These are phyloP conservation scores for Schoenoplectus triqueter DNA, from an alignment of 202 grass and related monocot species.

Conservation along the genomic window DNA sequence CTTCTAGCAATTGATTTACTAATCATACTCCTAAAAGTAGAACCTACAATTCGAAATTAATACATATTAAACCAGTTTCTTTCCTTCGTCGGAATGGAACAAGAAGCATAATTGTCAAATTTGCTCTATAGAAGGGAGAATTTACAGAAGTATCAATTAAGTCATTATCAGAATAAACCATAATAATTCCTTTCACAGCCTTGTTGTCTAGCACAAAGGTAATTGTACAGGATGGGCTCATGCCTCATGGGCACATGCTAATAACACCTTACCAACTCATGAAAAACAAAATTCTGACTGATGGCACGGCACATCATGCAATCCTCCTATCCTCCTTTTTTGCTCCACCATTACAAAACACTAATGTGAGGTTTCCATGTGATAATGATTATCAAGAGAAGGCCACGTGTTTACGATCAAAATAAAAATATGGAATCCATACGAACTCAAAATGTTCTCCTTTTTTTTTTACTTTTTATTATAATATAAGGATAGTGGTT, in stretches of 20 bases:
- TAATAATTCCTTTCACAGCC: background rate
- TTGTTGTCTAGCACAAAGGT: constrained; percentile 6
- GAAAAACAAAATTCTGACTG: constrained; percentile 6
- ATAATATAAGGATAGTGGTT: background rate
- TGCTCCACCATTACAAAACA: background rate
- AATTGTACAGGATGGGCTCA: background rate
- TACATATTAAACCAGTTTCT: background rate
- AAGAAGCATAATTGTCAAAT: background rate
- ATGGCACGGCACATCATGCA: constrained; percentile 12
- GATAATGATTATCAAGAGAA: background rate
- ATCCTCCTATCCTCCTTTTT: background rate
- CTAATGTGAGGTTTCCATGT: background rate
- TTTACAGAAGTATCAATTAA: background rate
- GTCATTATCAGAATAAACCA: background rate
- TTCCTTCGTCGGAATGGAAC: background rate
- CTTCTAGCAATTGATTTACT: no score
- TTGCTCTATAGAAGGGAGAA: background rate
- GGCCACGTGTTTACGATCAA: background rate
- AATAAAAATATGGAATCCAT: background rate
- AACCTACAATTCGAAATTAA: background rate
- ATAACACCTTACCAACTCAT: constrained; percentile 2
- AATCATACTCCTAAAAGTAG: no score
- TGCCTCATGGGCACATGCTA: background rate
- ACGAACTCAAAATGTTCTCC: background rate
- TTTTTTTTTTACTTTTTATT: background rate